Evolutionary conservation across 2,329 filamentous ascomycete genomes (phyloP), one percentile per base, ranked within the genome.

Genomic region (Colletotrichum musae): DNA sequence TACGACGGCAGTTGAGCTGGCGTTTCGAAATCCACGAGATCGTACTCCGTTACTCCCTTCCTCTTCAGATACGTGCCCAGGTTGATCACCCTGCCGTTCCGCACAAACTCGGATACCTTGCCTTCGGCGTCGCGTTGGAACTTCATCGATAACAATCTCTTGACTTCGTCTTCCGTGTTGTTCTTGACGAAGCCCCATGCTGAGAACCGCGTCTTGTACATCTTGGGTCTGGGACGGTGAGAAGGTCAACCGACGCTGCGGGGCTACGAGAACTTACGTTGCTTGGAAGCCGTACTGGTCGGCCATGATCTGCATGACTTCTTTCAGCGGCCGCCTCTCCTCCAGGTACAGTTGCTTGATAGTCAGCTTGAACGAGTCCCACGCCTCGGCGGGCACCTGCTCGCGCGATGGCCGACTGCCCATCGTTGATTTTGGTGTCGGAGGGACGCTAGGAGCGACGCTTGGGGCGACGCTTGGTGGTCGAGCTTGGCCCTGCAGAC

Each of bases 161-260:
- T 85, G 7, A 87, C 84, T 65, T 87, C 85, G 28, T 86, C 84
- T 67, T 87, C 85, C 50, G 84, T 87, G 70, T 87, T 87, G 68
- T 87, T 87, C 77, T 87, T 87, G 48, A 84, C 85, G 70, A 87
- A 87, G 0, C 85, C 85, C 85, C 85, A 87, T 70, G 86, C 84
- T 15, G 85, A 85, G 72, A 87, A 87, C 26, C 85, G 79, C n/a
- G 85, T 86, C 73, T 87, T 87, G 75, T 87, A 87, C 85, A 87
- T 87, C 71, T 86, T 86, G 18, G 85, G 84, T 18, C 85, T 87
- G 58, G 41, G 57, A 24, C 36, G 10, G 36, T 51, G 70, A 76
- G 57, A 77, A 36, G 21, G 15, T 9, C 13, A 41, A 53, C 36
- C 24, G 10, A 15, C 5, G 26, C 13, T 10, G 18, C n/a, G 41